A percentile compares a stretch with the other conserved stretches of the same genome.
Conservation (phyloP, 352 stramenopile species). For the Phytophthora ramorum region DNA sequence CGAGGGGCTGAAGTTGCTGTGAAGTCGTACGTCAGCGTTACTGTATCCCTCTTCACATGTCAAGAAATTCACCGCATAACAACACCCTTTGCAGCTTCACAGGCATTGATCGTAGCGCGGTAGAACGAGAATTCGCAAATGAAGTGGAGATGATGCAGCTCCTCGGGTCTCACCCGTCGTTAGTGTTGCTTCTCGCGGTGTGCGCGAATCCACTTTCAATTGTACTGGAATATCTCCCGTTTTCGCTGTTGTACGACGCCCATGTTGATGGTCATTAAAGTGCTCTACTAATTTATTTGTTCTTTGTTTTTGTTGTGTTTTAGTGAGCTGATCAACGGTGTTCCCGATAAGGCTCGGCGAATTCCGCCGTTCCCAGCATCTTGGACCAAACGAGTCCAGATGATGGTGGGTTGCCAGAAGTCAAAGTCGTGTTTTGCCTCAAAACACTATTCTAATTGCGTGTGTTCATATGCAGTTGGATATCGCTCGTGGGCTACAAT, state of each 20-base stretch:
- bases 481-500: constrained; percentile 72
- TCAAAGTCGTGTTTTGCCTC: neutral
- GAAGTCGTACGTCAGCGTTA: constrained; percentile 60
- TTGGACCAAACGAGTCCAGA: constrained; percentile 80
- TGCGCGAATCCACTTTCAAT: constrained; percentile 66
- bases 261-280: neutral
- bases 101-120: constrained; percentile 41
- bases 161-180: constrained; percentile 68
- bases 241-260: constrained; percentile 75
- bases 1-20: constrained; percentile 74
- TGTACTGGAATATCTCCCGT: constrained; percentile 79
- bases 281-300: neutral
- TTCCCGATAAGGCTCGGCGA: constrained; percentile 57
- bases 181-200: constrained; percentile 77
- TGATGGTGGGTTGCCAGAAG: constrained; percentile 61
- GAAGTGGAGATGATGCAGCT: constrained; percentile 78
- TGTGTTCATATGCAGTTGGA: constrained; percentile 49
- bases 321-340: constrained; percentile 81
- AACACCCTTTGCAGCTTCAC: constrained; percentile 51
- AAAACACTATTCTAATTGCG: constrained; percentile 5
- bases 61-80: neutral
- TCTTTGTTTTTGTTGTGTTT: neutral
- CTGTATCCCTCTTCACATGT: neutral
- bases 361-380: constrained; percentile 70
- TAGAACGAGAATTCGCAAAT: constrained; percentile 81